Percentiles rank a stretch among this genome's conserved stretches.
Evolutionary conservation across 78 protist species (phyloP).

Genomic region (Acrasis kona): DNA sequence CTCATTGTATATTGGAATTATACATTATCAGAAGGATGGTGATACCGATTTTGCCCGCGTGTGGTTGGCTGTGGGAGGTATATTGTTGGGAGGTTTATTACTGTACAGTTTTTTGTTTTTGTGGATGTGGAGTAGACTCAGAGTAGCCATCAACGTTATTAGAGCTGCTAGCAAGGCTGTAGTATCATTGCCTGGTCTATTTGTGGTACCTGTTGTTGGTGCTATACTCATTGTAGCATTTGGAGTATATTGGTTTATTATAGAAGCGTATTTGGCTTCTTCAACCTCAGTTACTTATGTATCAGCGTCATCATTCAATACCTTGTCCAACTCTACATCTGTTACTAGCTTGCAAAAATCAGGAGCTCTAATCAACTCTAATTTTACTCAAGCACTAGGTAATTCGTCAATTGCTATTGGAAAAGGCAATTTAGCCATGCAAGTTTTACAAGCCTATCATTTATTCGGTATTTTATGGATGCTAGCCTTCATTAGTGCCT

Average conservation of each 20-base stretch:
- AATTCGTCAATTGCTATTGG: neutral
- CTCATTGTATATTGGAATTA: neutral
- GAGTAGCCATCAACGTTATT: neutral
- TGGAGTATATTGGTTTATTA: too few relatives aligned
- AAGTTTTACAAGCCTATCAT: constrained; percentile 28
- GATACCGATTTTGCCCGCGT: neutral
- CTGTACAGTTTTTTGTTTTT: constrained; percentile 2
- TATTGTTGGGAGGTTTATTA: neutral
- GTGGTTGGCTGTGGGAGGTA: neutral
- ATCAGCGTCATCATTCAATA: constrained; percentile 1
- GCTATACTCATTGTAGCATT: neutral
- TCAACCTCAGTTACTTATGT: neutral
- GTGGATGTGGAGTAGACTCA: neutral
- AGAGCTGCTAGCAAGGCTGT: neutral
- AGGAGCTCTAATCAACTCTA: neutral
- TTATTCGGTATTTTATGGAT: constrained; percentile 75
- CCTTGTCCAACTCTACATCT: neutral
- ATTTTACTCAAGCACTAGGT: neutral
- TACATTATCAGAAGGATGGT: neutral
- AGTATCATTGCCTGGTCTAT: neutral
- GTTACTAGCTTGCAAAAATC: neutral
- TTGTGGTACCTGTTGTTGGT: constrained; percentile 1
- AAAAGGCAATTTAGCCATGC: neutral
- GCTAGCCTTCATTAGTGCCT: constrained; percentile 41
- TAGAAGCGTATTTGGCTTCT: too few relatives aligned